Conservation (phyloP, 2,329 filamentous ascomycete species). For the Fusarium nygamai region DNA sequence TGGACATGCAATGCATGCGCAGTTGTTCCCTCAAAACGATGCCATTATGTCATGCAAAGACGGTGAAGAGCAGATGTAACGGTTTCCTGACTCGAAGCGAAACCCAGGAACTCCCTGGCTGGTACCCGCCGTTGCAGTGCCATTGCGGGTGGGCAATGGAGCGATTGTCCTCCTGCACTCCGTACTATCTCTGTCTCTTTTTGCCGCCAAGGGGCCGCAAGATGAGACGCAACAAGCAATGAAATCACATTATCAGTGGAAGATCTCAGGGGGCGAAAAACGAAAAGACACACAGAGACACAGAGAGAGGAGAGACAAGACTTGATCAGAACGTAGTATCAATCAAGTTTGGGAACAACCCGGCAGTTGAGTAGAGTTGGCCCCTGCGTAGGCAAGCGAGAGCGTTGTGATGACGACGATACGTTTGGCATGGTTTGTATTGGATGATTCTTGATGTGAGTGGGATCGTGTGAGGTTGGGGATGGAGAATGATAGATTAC, state of each 20-base stretch:
- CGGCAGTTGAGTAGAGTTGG: constrained; percentile 27
- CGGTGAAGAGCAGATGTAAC: constrained; percentile 24
- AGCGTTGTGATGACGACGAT: constrained; percentile 14
- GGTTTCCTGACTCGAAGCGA: constrained; percentile 14
- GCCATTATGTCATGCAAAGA: constrained; percentile 19
- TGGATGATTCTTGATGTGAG: constrained; percentile 7
- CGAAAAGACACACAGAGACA: neutral
- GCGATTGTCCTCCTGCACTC: constrained; percentile 17
- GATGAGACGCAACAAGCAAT: constrained; percentile 18
- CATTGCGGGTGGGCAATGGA: constrained; percentile 38
- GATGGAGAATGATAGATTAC: constrained; percentile 2
- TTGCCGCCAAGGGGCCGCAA: constrained; percentile 24
- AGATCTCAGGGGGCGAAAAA: constrained; percentile 24
- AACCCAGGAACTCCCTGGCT: constrained; percentile 24
- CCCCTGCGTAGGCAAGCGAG: constrained; percentile 22
- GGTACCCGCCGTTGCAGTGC: constrained; percentile 32
- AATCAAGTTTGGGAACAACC: constrained; percentile 10
- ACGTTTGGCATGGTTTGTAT: constrained; percentile 11
- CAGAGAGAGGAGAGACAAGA: neutral
- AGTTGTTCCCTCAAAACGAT: neutral
- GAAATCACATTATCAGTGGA: constrained; percentile 14
- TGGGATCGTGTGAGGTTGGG: constrained; percentile 7
- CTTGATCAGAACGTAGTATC: neutral
- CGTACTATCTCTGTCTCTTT: constrained; percentile 16
- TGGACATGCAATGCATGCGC: neutral